Base-by-base conservation (phyloP, 352 stramenopile species). In the Pythium rishiriense region DNA sequence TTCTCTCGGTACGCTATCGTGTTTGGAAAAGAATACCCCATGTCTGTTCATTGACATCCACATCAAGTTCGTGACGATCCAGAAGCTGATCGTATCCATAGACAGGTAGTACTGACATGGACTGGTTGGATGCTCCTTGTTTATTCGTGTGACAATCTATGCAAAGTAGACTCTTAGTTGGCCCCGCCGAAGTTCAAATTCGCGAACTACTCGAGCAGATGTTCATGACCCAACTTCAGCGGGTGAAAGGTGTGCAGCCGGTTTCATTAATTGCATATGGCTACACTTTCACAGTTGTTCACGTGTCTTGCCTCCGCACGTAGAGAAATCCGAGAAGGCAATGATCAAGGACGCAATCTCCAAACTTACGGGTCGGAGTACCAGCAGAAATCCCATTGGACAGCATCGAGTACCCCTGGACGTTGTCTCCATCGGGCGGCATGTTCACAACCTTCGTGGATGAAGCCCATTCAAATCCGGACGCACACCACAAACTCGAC, bases 191-290 rank as follows among this genome's bases (percentile, higher is more conserved):
- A 22, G 7, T 4, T 25, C 41, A 58, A 15, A 47, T 25, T 29
- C 63, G 56, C 25, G 33, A 24, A 21, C 6, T 62, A 25, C 41
- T 59, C 7, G 22, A 56, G 25, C 64, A 58, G 22, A 46, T 70
- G 9, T 43, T 70, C 19, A 22, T 41, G 26, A 64, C 59, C 39
- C 64, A 70, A 56, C 64, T 70, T 57, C 56, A 66, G 63, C 56
- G 64, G 21, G 39, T 39, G 31, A 70, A 70, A 66, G 64, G 64
- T 70, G 14, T 33, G 39, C 4, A 12, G 12, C 41, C 12, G 15
- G 24, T 49, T n/a, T 19, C 10, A 22, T 12, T 42, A 12, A 6
- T 21, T 11, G 1, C 22, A 68, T 28, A 70, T 70, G 64, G 64
- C 49, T 70, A 70, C 64, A 70, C n/a, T 12, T 56, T 25, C 46